These are phyloP conservation scores for Aspergillus sp. DNA, from an alignment of 2,329 filamentous ascomycete species.

Conservation along the genomic window DNA sequence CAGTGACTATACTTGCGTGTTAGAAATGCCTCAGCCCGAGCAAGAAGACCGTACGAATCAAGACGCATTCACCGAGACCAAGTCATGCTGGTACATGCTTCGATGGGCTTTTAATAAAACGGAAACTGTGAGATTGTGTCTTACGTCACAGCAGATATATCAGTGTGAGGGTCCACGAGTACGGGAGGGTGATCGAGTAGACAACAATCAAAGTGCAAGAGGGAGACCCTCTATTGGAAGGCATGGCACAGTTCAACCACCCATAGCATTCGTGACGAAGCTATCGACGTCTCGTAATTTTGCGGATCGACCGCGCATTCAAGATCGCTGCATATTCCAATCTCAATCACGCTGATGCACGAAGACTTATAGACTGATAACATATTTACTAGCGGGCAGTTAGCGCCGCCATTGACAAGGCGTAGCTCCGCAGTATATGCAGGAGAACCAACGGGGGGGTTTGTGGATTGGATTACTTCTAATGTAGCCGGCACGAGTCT, in stretches of 20 bases:
- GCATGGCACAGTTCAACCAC: constrained; percentile 51
- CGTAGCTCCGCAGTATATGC: too few relatives aligned
- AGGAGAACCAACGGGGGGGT: too few relatives aligned
- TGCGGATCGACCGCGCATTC: constrained; percentile 52
- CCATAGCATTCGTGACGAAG: constrained; percentile 55
- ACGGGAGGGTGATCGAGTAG: constrained; percentile 54
- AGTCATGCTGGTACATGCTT: constrained; percentile 36
- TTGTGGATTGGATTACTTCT: too few relatives aligned
- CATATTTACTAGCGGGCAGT: constrained; percentile 27
- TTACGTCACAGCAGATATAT: constrained; percentile 48
- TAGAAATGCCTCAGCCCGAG: too few relatives aligned
- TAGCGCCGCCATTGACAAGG: too few relatives aligned
- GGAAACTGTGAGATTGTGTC: constrained; percentile 36
- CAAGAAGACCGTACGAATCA: too few relatives aligned
- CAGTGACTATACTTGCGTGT: constrained; percentile 27
- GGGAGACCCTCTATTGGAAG: constrained; percentile 47
- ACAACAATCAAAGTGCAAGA: constrained; percentile 43
- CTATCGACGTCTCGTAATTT: constrained; percentile 52
- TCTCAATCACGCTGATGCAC: constrained; percentile 53
- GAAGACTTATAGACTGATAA: constrained; percentile 51
- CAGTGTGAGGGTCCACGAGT: constrained; percentile 52
- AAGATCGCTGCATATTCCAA: constrained; percentile 53
- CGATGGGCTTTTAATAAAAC: constrained; percentile 34
- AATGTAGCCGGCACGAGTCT: too few relatives aligned
- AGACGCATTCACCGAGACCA: constrained; percentile 33